These are phyloP conservation scores for Whalleya microplaca DNA, from an alignment of 2,329 filamentous ascomycete species.

Conservation along the genomic window DNA sequence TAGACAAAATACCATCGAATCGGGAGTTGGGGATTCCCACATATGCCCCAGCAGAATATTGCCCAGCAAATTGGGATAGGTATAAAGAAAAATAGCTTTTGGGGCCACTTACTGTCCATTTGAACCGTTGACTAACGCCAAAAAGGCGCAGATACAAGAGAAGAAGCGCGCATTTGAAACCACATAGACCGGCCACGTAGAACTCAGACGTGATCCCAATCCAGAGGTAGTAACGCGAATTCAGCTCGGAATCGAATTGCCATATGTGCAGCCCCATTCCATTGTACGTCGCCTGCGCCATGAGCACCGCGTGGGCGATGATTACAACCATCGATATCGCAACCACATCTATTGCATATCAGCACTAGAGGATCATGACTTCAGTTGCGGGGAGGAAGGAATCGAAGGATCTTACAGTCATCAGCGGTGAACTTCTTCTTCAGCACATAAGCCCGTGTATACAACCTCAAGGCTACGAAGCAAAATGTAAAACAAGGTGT, in stretches of 20 bases:
- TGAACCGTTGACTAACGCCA: slow-evolving; percentile 23
- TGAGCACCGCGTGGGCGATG: slow-evolving; percentile 26
- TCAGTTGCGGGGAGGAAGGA: not conserved
- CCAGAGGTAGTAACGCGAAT: slow-evolving; percentile 29
- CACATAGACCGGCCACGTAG: slow-evolving; percentile 23
- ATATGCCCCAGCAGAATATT: too few relatives aligned
- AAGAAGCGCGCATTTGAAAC: slow-evolving; percentile 28
- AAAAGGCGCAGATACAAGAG: slow-evolving; percentile 30
- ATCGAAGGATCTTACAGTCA: slow-evolving; percentile 16
- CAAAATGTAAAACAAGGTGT: slow-evolving; percentile 26
- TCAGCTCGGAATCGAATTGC: slow-evolving; percentile 28
- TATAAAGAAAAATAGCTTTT: too few relatives aligned
- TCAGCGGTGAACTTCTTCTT: slow-evolving; percentile 19
- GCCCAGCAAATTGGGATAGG: too few relatives aligned
- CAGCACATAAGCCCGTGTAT: slow-evolving; percentile 21
- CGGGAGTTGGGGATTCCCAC: not conserved
- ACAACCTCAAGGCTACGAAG: slow-evolving; percentile 27
- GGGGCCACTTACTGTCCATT: slow-evolving; percentile 4
- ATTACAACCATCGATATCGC: slow-evolving; percentile 20
- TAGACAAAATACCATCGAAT: not conserved
- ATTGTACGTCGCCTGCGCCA: slow-evolving; percentile 29
- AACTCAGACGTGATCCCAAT: slow-evolving; percentile 31
- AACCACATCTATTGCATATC: slow-evolving; percentile 21
- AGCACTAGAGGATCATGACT: not conserved
- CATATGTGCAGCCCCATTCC: slow-evolving; percentile 31